Base-by-base conservation (phyloP, 23 red algal species). In the Pyropia yezoensis region DNA sequence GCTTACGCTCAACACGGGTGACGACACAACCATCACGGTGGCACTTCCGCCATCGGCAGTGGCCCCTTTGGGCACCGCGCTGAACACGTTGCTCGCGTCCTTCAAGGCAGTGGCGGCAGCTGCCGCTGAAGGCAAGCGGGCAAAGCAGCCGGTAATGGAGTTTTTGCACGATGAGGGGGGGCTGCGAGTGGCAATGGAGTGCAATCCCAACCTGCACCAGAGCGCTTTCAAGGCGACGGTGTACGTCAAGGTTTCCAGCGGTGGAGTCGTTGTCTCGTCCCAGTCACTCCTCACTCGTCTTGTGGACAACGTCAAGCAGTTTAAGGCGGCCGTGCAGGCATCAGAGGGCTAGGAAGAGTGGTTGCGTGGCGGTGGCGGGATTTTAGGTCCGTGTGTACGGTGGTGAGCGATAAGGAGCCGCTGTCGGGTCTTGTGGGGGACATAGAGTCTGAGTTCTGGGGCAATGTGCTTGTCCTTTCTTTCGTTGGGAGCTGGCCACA, bases 171-270 rank as follows among this genome's bases (percentile, higher is more conserved):
- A 73, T 21, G 21, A 53, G 19, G 18, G 26, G 21, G 69, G 69
- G 1, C n/a, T 73, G 49, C 59, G 55, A 20, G 59, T 73, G n/a
- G 29, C 22, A 8, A 57, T 73, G 49, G 69, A 73, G 14, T 73
- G 69, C 24, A 73, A 73, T 73, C 69, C 69, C 50, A 73, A 73
- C 45, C 69, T 73, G 11, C 39, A 34, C 27, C 55, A 18, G 25
- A 57, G 52, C 59, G 69, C 69, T 0, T 73, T 73, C 59, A 21
- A 73, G 52, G 69, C 69, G 33, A 60, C 39, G 52, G 69, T 73
- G 19, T 73, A 73, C 52, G 27, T 73, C 21, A 34, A 23, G 18
- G 69, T 73, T 2, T 28, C 39, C 59, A 49, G 52, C 54, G 69
- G 59, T 18, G 52, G 52, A 16, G 28, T 73, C 11, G 51, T 32